Percentiles rank a stretch among this genome's conserved stretches.
These are phyloP conservation scores for Ophiostoma populinum DNA, from an alignment of 2,329 filamentous ascomycete genomes.

Conservation along the genomic window DNA sequence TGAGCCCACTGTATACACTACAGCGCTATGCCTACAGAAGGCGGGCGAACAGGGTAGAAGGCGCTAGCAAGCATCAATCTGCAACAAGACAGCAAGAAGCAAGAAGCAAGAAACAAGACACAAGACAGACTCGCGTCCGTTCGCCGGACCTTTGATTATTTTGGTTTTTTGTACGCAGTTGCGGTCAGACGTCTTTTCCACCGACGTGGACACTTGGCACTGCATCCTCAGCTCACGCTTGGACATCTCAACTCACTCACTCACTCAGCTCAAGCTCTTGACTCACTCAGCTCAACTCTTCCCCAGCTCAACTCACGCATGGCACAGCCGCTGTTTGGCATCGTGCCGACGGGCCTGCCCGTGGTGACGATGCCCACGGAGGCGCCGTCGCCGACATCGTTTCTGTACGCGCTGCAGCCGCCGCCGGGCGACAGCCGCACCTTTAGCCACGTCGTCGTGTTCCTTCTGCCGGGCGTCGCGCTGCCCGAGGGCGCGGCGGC, in stretches of 20 bases:
- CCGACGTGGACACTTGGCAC: too few relatives aligned
- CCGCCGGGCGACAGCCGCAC: slow-evolving; percentile 19
- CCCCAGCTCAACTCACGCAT: slow-evolving; percentile 13
- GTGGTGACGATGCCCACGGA: slow-evolving; percentile 36
- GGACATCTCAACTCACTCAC: background rate
- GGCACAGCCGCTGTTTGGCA: slow-evolving; percentile 35
- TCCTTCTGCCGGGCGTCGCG: slow-evolving; percentile 61
- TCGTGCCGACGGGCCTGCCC: slow-evolving; percentile 42
- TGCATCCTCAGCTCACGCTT: too few relatives aligned
- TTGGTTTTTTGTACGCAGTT: too few relatives aligned
- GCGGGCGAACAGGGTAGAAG: slow-evolving; percentile 7
- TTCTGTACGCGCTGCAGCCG: slow-evolving; percentile 34
- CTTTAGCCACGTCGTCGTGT: slow-evolving; percentile 75
- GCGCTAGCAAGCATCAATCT: slow-evolving; percentile 7
- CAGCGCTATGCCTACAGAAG: background rate
- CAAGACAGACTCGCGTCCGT: too few relatives aligned
- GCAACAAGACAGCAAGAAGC: too few relatives aligned
- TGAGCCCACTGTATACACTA: too few relatives aligned
- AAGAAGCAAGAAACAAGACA: too few relatives aligned
- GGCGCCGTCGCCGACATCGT: slow-evolving; percentile 34
- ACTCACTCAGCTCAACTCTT: background rate
- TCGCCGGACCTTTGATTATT: too few relatives aligned
- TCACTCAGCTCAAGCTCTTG: background rate
- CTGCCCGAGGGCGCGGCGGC: slow-evolving; percentile 66
- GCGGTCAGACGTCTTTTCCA: too few relatives aligned